Evolutionary conservation across 169 alveolate genomes (phyloP).

Genomic region (Plasmodium inui): DNA sequence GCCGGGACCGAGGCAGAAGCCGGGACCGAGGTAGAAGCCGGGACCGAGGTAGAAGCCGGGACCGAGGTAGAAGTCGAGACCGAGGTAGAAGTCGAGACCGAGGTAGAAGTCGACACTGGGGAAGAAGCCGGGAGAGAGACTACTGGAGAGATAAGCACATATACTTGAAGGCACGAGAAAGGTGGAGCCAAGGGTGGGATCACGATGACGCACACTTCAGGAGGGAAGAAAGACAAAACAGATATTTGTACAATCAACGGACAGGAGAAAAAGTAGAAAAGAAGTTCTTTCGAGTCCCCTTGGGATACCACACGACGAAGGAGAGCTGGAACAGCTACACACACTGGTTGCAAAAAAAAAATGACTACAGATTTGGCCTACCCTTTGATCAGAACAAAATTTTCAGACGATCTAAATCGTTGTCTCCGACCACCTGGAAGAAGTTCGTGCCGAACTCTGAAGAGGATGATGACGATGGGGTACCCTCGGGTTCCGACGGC

Average conservation of each 20-base stretch:
- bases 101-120: background rate
- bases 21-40: background rate
- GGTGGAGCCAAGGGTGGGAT: background rate
- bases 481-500: background rate
- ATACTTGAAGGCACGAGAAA: background rate
- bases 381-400: conserved; percentile 64
- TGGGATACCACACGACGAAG: conserved; percentile 59
- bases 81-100: background rate
- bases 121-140: background rate
- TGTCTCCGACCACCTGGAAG: conserved; percentile 72
- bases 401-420: conserved; percentile 41
- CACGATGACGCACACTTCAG: background rate
- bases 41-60: background rate
- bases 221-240: conserved; percentile 2
- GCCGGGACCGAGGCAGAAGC: background rate
- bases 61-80: background rate
- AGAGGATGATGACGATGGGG: background rate
- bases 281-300: conserved; percentile 37
- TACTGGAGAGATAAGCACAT: background rate
- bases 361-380: conserved; percentile 46
- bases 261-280: conserved; percentile 59
- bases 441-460: conserved; percentile 22
- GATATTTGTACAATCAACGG: conserved; percentile 41
- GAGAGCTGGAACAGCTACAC: conserved; percentile 63
- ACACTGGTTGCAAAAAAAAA: conserved; percentile 64